phyloP scores from a whole-genome alignment of 139 green algal species.

The Coccomyxa sp. region DNA sequence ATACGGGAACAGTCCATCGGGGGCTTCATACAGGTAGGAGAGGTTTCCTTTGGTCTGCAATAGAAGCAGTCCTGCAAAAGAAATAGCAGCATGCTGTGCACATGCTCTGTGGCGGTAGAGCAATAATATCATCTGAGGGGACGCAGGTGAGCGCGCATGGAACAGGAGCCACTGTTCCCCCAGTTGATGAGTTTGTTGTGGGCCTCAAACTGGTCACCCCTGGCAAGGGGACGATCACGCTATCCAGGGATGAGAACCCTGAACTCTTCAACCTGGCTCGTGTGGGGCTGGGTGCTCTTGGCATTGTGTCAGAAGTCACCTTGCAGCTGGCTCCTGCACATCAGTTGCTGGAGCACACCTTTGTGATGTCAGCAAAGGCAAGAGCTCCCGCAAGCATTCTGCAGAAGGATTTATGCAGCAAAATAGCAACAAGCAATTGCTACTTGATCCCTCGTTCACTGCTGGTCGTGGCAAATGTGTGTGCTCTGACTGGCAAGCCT shows the following conservation, averaged over 20 bases:
- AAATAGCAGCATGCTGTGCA: too few species aligned
- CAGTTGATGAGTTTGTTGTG: constrained; percentile 90
- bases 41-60: too few species aligned
- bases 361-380: constrained; percentile 39
- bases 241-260: constrained; percentile 41
- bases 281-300: constrained; percentile 81
- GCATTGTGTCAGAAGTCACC: constrained; percentile 85
- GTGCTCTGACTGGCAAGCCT: not conserved
- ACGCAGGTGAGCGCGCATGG: constrained; percentile 87
- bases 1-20: constrained; percentile 95
- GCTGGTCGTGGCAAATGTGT: not conserved
- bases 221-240: constrained; percentile 17
- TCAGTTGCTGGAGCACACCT: constrained; percentile 81
- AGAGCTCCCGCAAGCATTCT: not conserved
- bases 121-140: too few species aligned
- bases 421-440: not conserved
- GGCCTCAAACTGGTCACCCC: constrained; percentile 88
- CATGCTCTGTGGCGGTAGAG: too few species aligned
- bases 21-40: constrained; percentile 78
- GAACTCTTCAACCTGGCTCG: constrained; percentile 76
- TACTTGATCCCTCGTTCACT: not conserved
- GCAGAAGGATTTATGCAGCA: not conserved
- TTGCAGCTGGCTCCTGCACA: constrained; percentile 74
- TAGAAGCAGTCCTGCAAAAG: too few species aligned
- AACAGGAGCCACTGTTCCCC: constrained; percentile 84